Conservation (phyloP, 2,329 filamentous ascomycete genomes). For the Dryadomyces quercivorus region DNA sequence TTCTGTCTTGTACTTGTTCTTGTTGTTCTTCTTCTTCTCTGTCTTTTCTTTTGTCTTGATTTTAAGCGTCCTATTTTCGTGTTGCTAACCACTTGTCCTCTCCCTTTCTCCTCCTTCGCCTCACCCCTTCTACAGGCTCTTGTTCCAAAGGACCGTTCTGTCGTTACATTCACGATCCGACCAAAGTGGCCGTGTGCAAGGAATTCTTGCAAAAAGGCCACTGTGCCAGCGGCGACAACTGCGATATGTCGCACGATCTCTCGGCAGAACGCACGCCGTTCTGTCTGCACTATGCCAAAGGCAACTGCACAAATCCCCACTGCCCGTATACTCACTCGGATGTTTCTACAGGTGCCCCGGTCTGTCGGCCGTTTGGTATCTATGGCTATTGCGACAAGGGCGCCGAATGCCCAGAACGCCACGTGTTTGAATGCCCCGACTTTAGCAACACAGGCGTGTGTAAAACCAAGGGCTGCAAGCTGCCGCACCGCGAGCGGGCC, state of each 20-base stretch:
- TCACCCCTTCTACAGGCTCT: slow-evolving; percentile 46
- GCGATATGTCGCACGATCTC: slow-evolving; percentile 83
- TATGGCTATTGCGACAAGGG: slow-evolving; percentile 86
- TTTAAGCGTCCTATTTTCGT: neutral
- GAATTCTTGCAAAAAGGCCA: slow-evolving; percentile 68
- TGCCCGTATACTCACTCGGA: slow-evolving; percentile 82
- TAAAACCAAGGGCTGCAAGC: slow-evolving; percentile 67
- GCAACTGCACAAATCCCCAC: slow-evolving; percentile 74
- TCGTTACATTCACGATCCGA: slow-evolving; percentile 69
- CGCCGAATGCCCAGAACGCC: slow-evolving; percentile 62
- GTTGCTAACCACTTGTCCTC: slow-evolving; percentile 24
- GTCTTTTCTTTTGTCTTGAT: slow-evolving; percentile 4
- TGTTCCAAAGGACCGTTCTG: slow-evolving; percentile 75
- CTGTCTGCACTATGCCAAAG: slow-evolving; percentile 82
- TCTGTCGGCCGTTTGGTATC: slow-evolving; percentile 75
- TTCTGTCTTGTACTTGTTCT: neutral
- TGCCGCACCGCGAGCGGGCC: slow-evolving; percentile 79
- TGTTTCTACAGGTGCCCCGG: slow-evolving; percentile 62
- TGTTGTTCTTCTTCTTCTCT: neutral
- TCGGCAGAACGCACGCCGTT: slow-evolving; percentile 73
- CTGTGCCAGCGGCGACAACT: slow-evolving; percentile 66
- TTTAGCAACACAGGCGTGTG: slow-evolving; percentile 86
- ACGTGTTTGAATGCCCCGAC: slow-evolving; percentile 88
- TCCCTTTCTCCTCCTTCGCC: slow-evolving; percentile 8
- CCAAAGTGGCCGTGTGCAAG: slow-evolving; percentile 84